phyloP scores from a whole-genome alignment of 371 early-diverging fungal species.

The Rhizopus delemar region DNA sequence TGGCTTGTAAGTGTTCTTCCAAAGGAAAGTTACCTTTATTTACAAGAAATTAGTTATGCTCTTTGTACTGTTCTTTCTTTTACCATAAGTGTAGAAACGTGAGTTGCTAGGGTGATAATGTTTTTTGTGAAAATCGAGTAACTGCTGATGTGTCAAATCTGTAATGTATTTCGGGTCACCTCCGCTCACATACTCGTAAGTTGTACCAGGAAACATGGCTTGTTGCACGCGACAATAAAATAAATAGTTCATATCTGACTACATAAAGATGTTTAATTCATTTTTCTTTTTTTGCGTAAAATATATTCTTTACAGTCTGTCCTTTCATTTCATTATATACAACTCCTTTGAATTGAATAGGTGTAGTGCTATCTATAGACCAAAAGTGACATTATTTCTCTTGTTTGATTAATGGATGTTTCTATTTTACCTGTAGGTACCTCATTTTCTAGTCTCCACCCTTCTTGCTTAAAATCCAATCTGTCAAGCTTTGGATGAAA shows the following conservation, averaged over 20 bases:
- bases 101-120: conserved; percentile 93
- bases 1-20: conserved; percentile 68
- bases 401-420: neutral
- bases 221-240: conserved; percentile 79
- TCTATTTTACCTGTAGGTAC: conserved; percentile 57
- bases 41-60: neutral
- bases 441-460: conserved; percentile 92
- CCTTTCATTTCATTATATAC: conserved; percentile 99
- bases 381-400: neutral
- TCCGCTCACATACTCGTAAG: conserved; percentile 83
- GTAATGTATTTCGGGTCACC: conserved; percentile 92
- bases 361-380: conserved; percentile 48
- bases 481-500: conserved; percentile 79
- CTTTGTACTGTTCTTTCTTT: neutral
- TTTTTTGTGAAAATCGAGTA: conserved; percentile 78
- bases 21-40: conserved; percentile 69
- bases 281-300: neutral
- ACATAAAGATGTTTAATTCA: neutral
- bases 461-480: conserved; percentile 90
- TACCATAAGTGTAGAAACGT: conserved; percentile 87
- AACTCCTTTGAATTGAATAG: conserved; percentile 84
- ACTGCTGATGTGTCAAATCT: conserved; percentile 80
- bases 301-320: conserved; percentile 54
- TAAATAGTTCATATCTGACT: conserved; percentile 76
- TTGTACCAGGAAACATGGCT: conserved; percentile 81